A percentile compares a stretch with the other conserved stretches of the same genome.
These are phyloP conservation scores for Cyclotella choctawhatcheeana DNA, from an alignment of 108 stramenopile species.

Conservation along the genomic window DNA sequence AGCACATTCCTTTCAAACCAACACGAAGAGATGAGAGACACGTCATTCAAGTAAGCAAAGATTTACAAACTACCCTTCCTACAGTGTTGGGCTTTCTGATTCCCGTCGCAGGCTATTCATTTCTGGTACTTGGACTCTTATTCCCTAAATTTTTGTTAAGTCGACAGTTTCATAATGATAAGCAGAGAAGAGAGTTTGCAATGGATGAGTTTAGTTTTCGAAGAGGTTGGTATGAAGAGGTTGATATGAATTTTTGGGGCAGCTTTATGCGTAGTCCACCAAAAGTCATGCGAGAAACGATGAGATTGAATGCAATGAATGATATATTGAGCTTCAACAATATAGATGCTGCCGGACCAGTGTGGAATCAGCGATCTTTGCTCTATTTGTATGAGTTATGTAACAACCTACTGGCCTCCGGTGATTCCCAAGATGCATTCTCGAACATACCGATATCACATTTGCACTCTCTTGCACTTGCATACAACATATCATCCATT, in stretches of 20 bases:
- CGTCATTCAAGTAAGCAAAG: conserved; percentile 12
- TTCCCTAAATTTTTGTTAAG: conserved; percentile 42
- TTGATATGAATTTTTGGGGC: conserved; percentile 44
- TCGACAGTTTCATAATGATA: conserved; percentile 39
- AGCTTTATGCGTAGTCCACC: conserved; percentile 16
- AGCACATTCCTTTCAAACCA: background rate
- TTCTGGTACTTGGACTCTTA: conserved; percentile 33
- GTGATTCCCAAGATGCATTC: background rate
- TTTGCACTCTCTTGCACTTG: conserved; percentile 35
- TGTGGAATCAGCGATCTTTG: conserved; percentile 24
- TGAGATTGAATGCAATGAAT: background rate
- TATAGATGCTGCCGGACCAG: conserved; percentile 36
- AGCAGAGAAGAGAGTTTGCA: conserved; percentile 33
- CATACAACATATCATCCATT: conserved; percentile 26
- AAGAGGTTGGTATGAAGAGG: conserved; percentile 18
- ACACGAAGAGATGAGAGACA: conserved; percentile 14
- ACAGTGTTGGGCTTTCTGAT: conserved; percentile 37
- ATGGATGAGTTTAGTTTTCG: conserved; percentile 25
- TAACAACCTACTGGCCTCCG: background rate
- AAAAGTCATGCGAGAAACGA: background rate
- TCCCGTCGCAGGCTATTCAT: conserved; percentile 29
- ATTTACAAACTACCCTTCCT: conserved; percentile 34
- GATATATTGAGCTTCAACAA: background rate
- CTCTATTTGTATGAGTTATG: conserved; percentile 16
- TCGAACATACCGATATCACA: conserved; percentile 28